Percentiles rank a stretch among this genome's conserved stretches.
These are phyloP conservation scores for Barnettozyma sp. DNA, from an alignment of 805 yeast genomes.

Conservation along the genomic window DNA sequence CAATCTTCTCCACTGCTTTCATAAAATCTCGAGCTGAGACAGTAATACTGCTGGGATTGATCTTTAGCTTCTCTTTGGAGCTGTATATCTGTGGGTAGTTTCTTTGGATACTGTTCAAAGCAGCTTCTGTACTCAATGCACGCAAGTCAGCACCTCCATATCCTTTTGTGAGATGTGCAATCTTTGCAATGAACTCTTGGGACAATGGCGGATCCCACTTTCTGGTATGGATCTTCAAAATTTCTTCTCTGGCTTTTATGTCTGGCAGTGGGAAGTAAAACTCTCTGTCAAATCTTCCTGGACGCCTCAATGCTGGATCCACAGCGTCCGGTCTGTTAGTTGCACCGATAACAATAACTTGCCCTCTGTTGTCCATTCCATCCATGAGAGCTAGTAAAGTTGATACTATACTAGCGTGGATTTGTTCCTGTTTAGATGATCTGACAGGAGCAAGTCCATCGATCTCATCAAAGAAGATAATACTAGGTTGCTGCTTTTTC, in stretches of 20 bases:
- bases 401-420: constrained; percentile 95
- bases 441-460: constrained; percentile 98
- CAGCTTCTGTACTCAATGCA: constrained; percentile 94
- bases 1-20: constrained; percentile 75
- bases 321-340: constrained; percentile 96
- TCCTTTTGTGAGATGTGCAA: constrained; percentile 84
- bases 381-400: constrained; percentile 95
- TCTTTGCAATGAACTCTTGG: constrained; percentile 47
- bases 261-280: constrained; percentile 95
- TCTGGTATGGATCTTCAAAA: constrained; percentile 76
- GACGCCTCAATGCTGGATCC: constrained; percentile 96
- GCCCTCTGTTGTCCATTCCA: constrained; percentile 98
- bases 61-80: constrained; percentile 61
- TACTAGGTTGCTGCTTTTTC: constrained; percentile 89
- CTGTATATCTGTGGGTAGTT: constrained; percentile 88
- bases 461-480: constrained; percentile 94
- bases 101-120: constrained; percentile 84
- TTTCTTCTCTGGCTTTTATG: constrained; percentile 65
- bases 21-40: constrained; percentile 82
- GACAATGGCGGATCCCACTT: constrained; percentile 79
- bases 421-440: constrained; percentile 95
- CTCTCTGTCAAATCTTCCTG: constrained; percentile 96
- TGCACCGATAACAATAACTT: constrained; percentile 96
- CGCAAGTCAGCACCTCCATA: constrained; percentile 97
- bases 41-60: constrained; percentile 62